These are phyloP conservation scores for Colletotrichum chrysophilum DNA, from an alignment of 2,329 filamentous ascomycete species.

Conservation along the genomic window DNA sequence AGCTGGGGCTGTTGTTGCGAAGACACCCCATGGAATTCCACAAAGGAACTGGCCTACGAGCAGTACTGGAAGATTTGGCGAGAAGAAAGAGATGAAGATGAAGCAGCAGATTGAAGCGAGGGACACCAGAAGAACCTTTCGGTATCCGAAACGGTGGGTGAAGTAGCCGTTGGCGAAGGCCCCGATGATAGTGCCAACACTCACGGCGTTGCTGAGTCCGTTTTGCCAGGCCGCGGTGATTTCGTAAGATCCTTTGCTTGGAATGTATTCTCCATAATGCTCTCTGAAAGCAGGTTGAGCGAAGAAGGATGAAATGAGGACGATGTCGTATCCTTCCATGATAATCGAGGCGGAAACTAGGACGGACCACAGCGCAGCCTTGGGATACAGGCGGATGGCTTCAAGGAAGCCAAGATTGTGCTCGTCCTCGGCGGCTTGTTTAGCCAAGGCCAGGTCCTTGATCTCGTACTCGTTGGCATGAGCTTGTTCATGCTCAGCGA, in stretches of 20 bases:
- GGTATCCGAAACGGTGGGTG: conserved; percentile 46
- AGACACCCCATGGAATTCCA: conserved; percentile 51
- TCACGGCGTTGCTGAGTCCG: conserved; percentile 47
- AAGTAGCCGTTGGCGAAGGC: conserved; percentile 51
- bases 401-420: conserved; percentile 61
- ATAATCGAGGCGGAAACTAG: conserved; percentile 41
- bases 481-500: background rate
- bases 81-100: conserved; percentile 54
- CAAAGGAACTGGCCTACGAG: conserved; percentile 49
- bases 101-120: conserved; percentile 42
- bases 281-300: conserved; percentile 37
- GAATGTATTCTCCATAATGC: conserved; percentile 27
- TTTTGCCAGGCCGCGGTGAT: conserved; percentile 56
- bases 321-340: conserved; percentile 47
- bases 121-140: conserved; percentile 46
- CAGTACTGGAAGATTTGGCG: conserved; percentile 39
- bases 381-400: conserved; percentile 12
- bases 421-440: conserved; percentile 35
- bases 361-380: conserved; percentile 40
- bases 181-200: conserved; percentile 53
- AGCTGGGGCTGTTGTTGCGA: conserved; percentile 48
- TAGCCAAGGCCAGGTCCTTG: background rate
- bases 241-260: conserved; percentile 31
- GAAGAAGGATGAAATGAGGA: conserved; percentile 39
- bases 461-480: background rate